Conservation (phyloP, 768 basidiomycete species). For the Asterophora lycoperdoides region DNA sequence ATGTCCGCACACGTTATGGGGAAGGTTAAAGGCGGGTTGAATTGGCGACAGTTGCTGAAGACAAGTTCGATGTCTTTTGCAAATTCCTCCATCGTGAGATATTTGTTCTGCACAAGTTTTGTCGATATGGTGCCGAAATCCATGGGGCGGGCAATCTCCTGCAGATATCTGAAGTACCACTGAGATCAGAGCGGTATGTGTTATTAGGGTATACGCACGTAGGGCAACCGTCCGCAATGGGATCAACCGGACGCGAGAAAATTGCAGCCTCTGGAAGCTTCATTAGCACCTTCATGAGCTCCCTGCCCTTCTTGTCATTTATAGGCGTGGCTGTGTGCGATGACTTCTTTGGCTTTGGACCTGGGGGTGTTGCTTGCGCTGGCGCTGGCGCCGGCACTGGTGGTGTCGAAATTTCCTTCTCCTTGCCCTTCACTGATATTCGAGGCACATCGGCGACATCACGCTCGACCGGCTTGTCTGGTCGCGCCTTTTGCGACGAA, state of each 20-base stretch:
- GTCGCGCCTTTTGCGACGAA: conserved; percentile 29
- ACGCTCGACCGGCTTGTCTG: conserved; percentile 36
- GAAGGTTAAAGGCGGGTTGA: conserved; percentile 82
- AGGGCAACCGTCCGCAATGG: conserved; percentile 78
- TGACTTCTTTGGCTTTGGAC: conserved; percentile 38
- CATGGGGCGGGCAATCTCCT: conserved; percentile 92
- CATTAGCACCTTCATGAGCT: conserved; percentile 55
- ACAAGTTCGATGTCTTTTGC: conserved; percentile 77
- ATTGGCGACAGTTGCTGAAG: conserved; percentile 85
- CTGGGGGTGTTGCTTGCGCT: conserved; percentile 26
- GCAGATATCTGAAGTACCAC: conserved; percentile 61
- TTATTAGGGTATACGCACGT: conserved; percentile 51
- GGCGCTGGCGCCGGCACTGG: conserved; percentile 9
- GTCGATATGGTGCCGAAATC: conserved; percentile 79
- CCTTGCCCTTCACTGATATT: conserved; percentile 67
- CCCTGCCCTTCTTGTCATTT: conserved; percentile 81
- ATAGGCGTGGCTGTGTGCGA: conserved; percentile 43
- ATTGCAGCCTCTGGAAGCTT: conserved; percentile 66
- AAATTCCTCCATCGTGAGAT: conserved; percentile 79
- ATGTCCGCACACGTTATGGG: conserved; percentile 67
- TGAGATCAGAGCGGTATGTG: neutral
- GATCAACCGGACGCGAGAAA: conserved; percentile 82
- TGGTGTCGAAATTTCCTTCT: conserved; percentile 42
- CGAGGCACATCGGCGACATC: conserved; percentile 31
- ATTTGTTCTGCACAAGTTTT: conserved; percentile 64